phyloP scores from a whole-genome alignment of 208 protist species.

The Leishmania lainsoni region DNA sequence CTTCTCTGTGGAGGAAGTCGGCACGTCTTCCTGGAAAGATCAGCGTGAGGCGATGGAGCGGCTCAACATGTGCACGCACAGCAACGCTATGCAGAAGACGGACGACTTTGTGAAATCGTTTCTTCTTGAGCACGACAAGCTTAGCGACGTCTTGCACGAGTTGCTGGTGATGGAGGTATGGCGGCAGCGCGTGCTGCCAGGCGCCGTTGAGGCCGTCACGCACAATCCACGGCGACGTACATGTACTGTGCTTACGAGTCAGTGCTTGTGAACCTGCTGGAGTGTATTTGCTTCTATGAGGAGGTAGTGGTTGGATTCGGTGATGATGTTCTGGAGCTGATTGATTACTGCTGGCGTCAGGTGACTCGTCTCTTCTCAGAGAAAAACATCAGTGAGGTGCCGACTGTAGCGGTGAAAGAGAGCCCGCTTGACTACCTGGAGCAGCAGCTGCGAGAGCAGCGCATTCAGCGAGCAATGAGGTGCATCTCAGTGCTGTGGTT shows the following conservation, averaged over 20 bases:
- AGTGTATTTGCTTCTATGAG: conserved; percentile 89
- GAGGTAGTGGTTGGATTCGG: conserved; percentile 74
- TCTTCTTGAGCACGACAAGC: conserved; percentile 79
- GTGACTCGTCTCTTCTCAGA: conserved; percentile 74
- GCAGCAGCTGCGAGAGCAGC: conserved; percentile 47
- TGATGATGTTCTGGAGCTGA: conserved; percentile 88
- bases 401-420: conserved; percentile 3
- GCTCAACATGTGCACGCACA: conserved; percentile 92
- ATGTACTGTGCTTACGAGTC: conserved; percentile 86
- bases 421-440: conserved; percentile 34
- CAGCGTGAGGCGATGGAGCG: conserved; percentile 80
- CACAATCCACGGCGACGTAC: conserved; percentile 79
- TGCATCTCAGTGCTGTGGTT: conserved; percentile 92
- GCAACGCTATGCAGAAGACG: conserved; percentile 81
- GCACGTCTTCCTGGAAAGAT: conserved; percentile 75
- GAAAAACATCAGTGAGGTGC: conserved; percentile 30
- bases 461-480: conserved; percentile 65
- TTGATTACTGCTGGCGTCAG: conserved; percentile 92
- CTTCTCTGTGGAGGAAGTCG: conserved; percentile 66
- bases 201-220: conserved; percentile 43
- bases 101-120: conserved; percentile 89
- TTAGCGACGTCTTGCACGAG: conserved; percentile 79
- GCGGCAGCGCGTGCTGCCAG: conserved; percentile 77
- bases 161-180: conserved; percentile 87
- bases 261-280: conserved; percentile 87